Percentiles rank a stretch among this genome's conserved stretches.
Evolutionary conservation across 78 protist genomes (phyloP).

Genomic region (Mantamonas sphyraenae): DNA sequence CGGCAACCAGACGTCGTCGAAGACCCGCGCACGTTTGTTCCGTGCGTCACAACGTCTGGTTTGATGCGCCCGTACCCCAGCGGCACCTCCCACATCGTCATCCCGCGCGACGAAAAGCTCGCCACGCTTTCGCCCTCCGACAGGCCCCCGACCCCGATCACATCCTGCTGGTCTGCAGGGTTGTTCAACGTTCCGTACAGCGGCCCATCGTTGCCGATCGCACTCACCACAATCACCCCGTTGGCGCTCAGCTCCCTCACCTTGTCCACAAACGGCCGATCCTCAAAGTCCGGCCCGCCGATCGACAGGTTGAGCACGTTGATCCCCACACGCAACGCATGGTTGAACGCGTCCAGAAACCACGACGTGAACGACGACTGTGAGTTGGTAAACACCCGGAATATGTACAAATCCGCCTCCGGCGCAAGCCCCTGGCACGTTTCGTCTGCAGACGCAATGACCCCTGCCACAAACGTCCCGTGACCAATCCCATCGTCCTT

Average conservation of each 20-base stretch:
- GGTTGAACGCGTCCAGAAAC: slow-evolving; percentile 94
- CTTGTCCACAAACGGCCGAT: slow-evolving; percentile 90
- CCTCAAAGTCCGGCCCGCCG: slow-evolving; percentile 93
- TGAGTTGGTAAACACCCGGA: slow-evolving; percentile 70
- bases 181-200: slow-evolving; percentile 86
- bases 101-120: slow-evolving; percentile 62
- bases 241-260: slow-evolving; percentile 78
- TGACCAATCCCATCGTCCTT: slow-evolving; percentile 74
- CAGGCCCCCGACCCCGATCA: slow-evolving; percentile 91
- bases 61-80: slow-evolving; percentile 88
- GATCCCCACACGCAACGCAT: slow-evolving; percentile 57
- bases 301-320: slow-evolving; percentile 81
- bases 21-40: slow-evolving; percentile 15
- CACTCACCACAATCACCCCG: slow-evolving; percentile 75
- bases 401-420: slow-evolving; percentile 66
- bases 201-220: slow-evolving; percentile 96
- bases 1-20: slow-evolving; percentile 31
- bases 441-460: slow-evolving; percentile 26
- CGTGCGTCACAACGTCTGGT: slow-evolving; percentile 85
- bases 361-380: slow-evolving; percentile 87
- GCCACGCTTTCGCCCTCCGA: slow-evolving; percentile 3
- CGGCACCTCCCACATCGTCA: slow-evolving; percentile 93
- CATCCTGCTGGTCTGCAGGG: slow-evolving; percentile 90
- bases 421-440: slow-evolving; percentile 86
- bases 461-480: slow-evolving; percentile 89